A percentile compares a stretch with the other conserved stretches of the same genome.
These are phyloP conservation scores for Penicillium canescens DNA, from an alignment of 495 filamentous ascomycete genomes.

Conservation along the genomic window DNA sequence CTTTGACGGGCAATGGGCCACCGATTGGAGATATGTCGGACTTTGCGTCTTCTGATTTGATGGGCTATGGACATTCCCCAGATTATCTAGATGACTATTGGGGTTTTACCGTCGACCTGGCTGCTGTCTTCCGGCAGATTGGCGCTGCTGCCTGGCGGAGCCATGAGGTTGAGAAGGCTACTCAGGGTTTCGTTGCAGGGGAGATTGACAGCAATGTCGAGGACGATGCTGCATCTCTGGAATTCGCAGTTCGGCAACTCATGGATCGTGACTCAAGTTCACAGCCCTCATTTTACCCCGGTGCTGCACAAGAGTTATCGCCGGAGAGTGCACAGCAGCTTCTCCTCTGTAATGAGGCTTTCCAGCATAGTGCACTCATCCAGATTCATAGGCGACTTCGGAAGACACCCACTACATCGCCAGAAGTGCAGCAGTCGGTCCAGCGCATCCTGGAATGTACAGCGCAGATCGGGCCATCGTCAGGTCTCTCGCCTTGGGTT, in stretches of 20 bases:
- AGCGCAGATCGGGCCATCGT: constrained; percentile 40
- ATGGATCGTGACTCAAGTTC: constrained; percentile 35
- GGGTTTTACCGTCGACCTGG: constrained; percentile 45
- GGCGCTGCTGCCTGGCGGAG: constrained; percentile 44
- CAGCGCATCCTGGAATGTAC: constrained; percentile 44
- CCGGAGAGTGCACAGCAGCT: constrained; percentile 36
- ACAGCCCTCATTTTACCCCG: constrained; percentile 42
- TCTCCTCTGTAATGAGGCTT: constrained; percentile 48
- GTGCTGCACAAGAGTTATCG: constrained; percentile 37
- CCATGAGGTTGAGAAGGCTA: constrained; percentile 21
- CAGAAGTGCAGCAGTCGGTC: constrained; percentile 41
- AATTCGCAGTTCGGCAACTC: constrained; percentile 35
- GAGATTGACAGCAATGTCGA: constrained; percentile 27
- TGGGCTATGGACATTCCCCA: constrained; percentile 20
- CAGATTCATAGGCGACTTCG: constrained; percentile 45
- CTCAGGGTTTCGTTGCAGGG: constrained; percentile 15
- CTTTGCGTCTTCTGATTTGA: constrained; percentile 16
- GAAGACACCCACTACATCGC: constrained; percentile 33
- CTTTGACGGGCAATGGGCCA: constrained; percentile 46
- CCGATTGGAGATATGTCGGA: constrained; percentile 37
- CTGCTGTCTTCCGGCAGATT: constrained; percentile 44
- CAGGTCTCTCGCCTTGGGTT: constrained; percentile 46
- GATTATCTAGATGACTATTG: constrained; percentile 52
- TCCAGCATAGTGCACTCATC: constrained; percentile 48
- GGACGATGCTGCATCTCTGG: constrained; percentile 34